Base-by-base conservation (phyloP, 2,329 filamentous ascomycete genomes). In the Akanthomyces lecanii region DNA sequence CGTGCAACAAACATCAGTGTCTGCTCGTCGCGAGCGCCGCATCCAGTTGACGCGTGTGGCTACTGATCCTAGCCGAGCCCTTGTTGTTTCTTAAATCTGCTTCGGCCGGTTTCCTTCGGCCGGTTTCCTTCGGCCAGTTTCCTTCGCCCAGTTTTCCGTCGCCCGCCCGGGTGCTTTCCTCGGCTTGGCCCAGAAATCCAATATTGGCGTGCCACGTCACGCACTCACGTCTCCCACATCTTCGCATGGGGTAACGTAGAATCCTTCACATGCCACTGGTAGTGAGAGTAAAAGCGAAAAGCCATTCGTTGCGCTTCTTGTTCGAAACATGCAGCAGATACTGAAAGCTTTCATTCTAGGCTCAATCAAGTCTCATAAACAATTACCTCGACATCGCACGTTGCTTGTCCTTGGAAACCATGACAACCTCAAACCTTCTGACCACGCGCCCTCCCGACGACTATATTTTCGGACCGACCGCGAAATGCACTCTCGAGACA, bases 401-500 rank as follows among this genome's bases (percentile, higher is more conserved):
- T 21, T 45, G 42, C 42, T 21, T 10, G 42, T 45, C 42, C 42
- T 45, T 21, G 42, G 42, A 45, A 45, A 53, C 30, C 30, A 53
- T 53, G 51, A 23, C 30, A 38, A 18, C 25, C 51, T 53, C 51
- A 23, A 30, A 21, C 16, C 18, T 53, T 14, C 11, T 53, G 30
- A 23, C 51, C 18, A 33, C 33, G 51, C 51, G 51, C 16, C 51
- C 51, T n/a, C 51, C 51, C 33, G 51, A 38, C n/a, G 33, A 53
- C 30, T 53, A 53, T 18, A 40, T 53, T 53, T 83, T 82, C 63
- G 81, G 81, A 51, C 78, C 81, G 23, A 66, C 75, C 2, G 73
- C 76, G 63, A 83, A 81, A 69, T 83, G 81, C 70, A 84, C 79
- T 0, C 76, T 83, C 38, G 77, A 74, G 0, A 64, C 81, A 23